Evolutionary conservation across 192 early-diverging fungal species (phyloP).

Genomic region (Linnemannia zychae): DNA sequence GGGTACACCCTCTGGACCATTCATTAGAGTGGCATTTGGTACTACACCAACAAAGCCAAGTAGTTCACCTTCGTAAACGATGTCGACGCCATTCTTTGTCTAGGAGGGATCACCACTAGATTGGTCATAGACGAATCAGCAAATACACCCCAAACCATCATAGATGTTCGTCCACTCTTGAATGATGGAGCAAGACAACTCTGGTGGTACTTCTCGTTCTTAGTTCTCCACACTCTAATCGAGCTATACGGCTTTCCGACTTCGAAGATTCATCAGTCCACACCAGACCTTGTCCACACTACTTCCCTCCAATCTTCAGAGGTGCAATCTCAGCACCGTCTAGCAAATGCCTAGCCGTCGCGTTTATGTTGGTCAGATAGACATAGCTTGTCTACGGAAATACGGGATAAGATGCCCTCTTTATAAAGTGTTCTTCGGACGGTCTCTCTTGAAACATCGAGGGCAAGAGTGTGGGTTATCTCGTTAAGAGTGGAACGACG

Average conservation of each 20-base stretch:
- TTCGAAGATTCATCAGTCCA: conserved; percentile 32
- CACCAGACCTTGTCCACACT: too few relatives aligned
- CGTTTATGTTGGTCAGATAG: background rate
- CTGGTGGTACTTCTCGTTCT: conserved; percentile 6
- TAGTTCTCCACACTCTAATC: conserved; percentile 11
- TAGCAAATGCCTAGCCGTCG: conserved; percentile 7
- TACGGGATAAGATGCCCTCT: background rate
- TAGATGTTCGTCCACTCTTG: conserved; percentile 16
- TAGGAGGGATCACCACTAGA: background rate
- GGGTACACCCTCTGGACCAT: background rate
- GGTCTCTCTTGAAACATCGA: background rate
- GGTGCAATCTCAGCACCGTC: background rate
- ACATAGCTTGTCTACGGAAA: background rate
- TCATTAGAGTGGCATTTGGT: background rate
- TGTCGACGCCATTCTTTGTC: background rate
- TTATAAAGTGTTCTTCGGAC: background rate
- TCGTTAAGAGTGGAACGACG: background rate
- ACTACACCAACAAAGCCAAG: conserved; percentile 6
- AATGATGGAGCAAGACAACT: conserved; percentile 9
- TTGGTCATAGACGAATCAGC: background rate
- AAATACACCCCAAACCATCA: conserved; percentile 32
- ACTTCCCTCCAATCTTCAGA: conserved; percentile 17
- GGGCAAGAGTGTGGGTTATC: background rate
- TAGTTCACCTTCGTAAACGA: background rate
- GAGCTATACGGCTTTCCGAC: conserved; percentile 10